Base-by-base conservation (phyloP, 2,329 filamentous ascomycete genomes). In the Aspergillus intermedius region DNA sequence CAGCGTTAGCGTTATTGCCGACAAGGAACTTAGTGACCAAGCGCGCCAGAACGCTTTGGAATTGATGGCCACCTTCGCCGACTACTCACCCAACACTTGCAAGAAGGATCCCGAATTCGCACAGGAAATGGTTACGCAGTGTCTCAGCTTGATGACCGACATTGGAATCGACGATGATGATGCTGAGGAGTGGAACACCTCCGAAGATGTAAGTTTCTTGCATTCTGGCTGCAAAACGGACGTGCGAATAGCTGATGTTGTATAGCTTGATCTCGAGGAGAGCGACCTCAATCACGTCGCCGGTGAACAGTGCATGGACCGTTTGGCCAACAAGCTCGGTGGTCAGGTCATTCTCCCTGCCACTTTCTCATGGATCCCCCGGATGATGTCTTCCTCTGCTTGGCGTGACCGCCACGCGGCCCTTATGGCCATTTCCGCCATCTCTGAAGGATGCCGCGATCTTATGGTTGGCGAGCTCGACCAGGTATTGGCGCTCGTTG, bases 221-320 rank as follows among this genome's bases (percentile, higher is more conserved):
- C 15, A 13, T 17, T 9, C 34, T n/a, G 34, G 13, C 19, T 19
- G 17, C 17, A 19, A 40, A 10, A 40, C 12, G n/a, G 8, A 40
- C 10, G 9, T 19, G 15, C 19, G 15, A 12, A 17, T 35, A 8
- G 8, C 49, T 60, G 21, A 74, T 63, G 42, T 28, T 23, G 44
- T 49, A 15, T 59, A 88, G 85, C 83, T 96, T 55, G 93, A 98
- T 56, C 82, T 89, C 51, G 93, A 97, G 59, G 93, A 98, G 71
- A 96, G 89, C 64, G 93, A 98, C 63, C 82, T 90, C 54, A 98
- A 98, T 67, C 93, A 98, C 64, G 91, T 98, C 56, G 93, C 91
- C 40, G 93, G 93, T 52, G 93, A 98, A 71, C 93, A 98, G 71
- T 94, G 89, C 59, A 97, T 98, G 91, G 93, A 98, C 67, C 84